Evolutionary conservation across 768 basidiomycete genomes (phyloP).

Genomic region (Jaapia argillacea): DNA sequence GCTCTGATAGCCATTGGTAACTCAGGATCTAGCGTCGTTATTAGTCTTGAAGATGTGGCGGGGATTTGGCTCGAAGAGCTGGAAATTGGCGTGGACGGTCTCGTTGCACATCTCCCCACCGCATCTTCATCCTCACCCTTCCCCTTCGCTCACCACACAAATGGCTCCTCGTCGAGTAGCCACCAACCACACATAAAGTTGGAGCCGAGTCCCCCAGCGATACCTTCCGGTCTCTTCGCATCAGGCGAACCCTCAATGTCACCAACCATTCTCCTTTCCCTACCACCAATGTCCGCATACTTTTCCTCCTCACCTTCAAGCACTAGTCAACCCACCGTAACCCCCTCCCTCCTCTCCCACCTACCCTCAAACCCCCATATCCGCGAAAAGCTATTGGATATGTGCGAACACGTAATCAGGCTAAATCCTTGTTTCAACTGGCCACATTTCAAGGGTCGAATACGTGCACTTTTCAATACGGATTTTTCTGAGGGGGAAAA

Average conservation of each 20-base stretch:
- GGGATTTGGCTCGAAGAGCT: constrained; percentile 53
- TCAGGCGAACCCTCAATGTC: neutral
- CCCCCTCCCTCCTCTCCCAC: constrained; percentile 24
- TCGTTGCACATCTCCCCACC: constrained; percentile 10
- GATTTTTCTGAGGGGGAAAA: too few relatives aligned
- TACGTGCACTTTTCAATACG: constrained; percentile 30
- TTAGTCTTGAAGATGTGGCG: constrained; percentile 47
- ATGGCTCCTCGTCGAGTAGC: neutral
- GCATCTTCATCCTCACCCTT: constrained; percentile 10
- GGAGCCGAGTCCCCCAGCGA: constrained; percentile 20
- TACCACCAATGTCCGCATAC: neutral
- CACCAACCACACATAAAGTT: constrained; percentile 19
- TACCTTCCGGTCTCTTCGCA: constrained; percentile 9
- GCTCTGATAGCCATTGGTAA: constrained; percentile 26
- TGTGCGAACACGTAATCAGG: constrained; percentile 31
- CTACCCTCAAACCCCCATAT: constrained; percentile 28
- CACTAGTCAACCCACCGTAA: constrained; percentile 25
- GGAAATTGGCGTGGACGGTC: constrained; percentile 22
- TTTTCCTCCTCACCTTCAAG: constrained; percentile 8
- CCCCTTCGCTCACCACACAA: neutral
- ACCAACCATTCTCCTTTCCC: neutral
- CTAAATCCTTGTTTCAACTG: constrained; percentile 43
- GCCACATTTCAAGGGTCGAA: constrained; percentile 33
- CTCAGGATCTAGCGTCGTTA: constrained; percentile 37
- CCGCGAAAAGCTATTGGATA: constrained; percentile 27